Percentiles rank a stretch among this genome's conserved stretches.
Conservation (phyloP, 2,329 filamentous ascomycete species). For the Fusarium sp. region DNA sequence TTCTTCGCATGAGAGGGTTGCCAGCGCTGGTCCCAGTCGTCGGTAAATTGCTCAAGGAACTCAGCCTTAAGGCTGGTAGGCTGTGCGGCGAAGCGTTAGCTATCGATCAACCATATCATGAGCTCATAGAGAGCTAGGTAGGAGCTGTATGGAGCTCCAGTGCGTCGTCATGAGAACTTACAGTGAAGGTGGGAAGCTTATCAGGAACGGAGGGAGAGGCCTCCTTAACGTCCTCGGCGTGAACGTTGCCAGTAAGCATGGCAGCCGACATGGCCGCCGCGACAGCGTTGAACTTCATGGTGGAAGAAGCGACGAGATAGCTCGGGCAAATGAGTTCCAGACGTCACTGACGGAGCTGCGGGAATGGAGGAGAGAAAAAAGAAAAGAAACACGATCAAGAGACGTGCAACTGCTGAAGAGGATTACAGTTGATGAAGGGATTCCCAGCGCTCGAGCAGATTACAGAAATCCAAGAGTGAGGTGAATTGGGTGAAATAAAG, state of each 20-base stretch:
- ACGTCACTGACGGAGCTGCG: slow-evolving; percentile 42
- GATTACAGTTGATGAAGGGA: slow-evolving; percentile 12
- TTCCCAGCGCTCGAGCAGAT: slow-evolving; percentile 48
- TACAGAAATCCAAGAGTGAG: slow-evolving; percentile 44
- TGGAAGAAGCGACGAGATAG: slow-evolving; percentile 64
- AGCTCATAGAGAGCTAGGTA: background rate
- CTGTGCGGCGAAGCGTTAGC: slow-evolving; percentile 61
- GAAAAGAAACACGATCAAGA: slow-evolving; percentile 14
- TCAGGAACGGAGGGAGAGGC: slow-evolving; percentile 63
- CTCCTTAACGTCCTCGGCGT: slow-evolving; percentile 69
- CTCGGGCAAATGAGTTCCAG: slow-evolving; percentile 19
- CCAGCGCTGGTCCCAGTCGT: slow-evolving; percentile 95
- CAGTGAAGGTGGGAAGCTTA: slow-evolving; percentile 85
- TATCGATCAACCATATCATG: slow-evolving; percentile 29
- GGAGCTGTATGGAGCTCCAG: slow-evolving; percentile 3
- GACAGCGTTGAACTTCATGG: slow-evolving; percentile 86
- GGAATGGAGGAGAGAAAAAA: slow-evolving; percentile 5
- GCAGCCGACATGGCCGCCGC: slow-evolving; percentile 81
- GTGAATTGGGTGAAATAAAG: slow-evolving; percentile 38
- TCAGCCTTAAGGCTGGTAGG: slow-evolving; percentile 89
- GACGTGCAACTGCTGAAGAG: slow-evolving; percentile 6
- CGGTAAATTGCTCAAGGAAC: slow-evolving; percentile 98
- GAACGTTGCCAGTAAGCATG: slow-evolving; percentile 74
- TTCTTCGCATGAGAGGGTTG: slow-evolving; percentile 97
- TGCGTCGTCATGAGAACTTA: slow-evolving; percentile 61